Conservation (phyloP, 176 grass and related monocot genomes). For the Musa acuminata region DNA sequence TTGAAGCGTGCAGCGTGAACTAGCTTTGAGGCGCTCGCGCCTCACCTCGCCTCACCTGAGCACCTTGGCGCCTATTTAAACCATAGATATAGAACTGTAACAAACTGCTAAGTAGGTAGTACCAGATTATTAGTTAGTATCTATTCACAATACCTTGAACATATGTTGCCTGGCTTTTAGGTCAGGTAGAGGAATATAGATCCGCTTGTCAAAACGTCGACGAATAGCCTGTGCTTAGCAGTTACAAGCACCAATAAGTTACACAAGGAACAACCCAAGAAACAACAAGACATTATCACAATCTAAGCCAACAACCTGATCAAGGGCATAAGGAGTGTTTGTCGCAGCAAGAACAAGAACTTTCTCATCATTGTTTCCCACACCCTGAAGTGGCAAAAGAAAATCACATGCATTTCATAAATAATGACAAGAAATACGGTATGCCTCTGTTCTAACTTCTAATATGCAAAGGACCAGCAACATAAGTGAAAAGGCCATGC, state of each 20-base stretch:
- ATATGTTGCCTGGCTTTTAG: slow-evolving; percentile 94
- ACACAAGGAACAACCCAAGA: neutral
- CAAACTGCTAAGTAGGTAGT: neutral
- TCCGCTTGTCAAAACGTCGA: slow-evolving; percentile 88
- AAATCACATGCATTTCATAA: neutral
- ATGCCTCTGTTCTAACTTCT: neutral
- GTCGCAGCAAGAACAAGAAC: slow-evolving; percentile 92
- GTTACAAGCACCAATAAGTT: slow-evolving; percentile 2
- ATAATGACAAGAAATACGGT: neutral
- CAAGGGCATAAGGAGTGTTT: slow-evolving; percentile 88
- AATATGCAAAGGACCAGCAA: too few relatives aligned
- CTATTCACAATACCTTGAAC: slow-evolving; percentile 60
- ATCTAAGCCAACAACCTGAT: slow-evolving; percentile 52
- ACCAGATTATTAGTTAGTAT: neutral
- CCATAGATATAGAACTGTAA: neutral
- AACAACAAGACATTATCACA: neutral
- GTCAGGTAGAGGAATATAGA: slow-evolving; percentile 98
- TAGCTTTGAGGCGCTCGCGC: too few relatives aligned
- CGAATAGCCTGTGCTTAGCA: slow-evolving; percentile 65
- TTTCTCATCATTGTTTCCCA: slow-evolving; percentile 97
- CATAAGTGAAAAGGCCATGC: too few relatives aligned
- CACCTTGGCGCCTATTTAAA: too few relatives aligned
- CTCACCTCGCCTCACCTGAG: too few relatives aligned
- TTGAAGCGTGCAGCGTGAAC: too few relatives aligned
- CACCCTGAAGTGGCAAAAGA: slow-evolving; percentile 40